A percentile compares a stretch with the other conserved stretches of the same genome.
These are phyloP conservation scores for Candida buenavistaensis DNA, from an alignment of 1,139 yeast species.

Conservation along the genomic window DNA sequence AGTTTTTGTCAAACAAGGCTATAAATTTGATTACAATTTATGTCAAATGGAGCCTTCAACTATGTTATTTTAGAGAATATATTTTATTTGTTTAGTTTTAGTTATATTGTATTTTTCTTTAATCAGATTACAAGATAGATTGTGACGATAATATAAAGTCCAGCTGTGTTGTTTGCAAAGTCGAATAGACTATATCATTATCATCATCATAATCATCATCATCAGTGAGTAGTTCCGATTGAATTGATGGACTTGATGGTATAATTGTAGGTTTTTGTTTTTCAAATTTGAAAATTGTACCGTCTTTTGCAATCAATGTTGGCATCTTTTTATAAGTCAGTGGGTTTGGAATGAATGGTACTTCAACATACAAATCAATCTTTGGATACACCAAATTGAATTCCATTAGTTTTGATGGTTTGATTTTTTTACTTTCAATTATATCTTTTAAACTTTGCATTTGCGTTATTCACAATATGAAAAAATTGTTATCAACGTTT, in stretches of 20 bases:
- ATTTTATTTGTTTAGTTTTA: constrained; percentile 1
- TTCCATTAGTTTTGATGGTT: constrained; percentile 18
- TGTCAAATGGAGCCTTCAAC: constrained; percentile 33
- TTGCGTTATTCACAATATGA: neutral
- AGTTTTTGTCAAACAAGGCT: constrained; percentile 38
- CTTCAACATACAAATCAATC: constrained; percentile 13
- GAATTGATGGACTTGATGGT: constrained; percentile 6
- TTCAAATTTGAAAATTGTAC: constrained; percentile 4
- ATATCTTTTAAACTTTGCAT: constrained; percentile 22
- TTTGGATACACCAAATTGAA: constrained; percentile 18
- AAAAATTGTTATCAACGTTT: neutral
- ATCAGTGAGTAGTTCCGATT: constrained; percentile 8
- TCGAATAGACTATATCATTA: constrained; percentile 7
- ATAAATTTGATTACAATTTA: constrained; percentile 33
- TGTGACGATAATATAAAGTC: constrained; percentile 9
- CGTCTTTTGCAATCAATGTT: constrained; percentile 13
- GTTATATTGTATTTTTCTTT: constrained; percentile 1
- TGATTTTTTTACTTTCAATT: constrained; percentile 20
- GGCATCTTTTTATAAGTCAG: constrained; percentile 10
- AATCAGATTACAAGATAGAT: constrained; percentile 8
- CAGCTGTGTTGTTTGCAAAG: constrained; percentile 12
- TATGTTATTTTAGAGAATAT: constrained; percentile 18
- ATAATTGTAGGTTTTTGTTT: neutral
- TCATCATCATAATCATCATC: constrained; percentile 7
- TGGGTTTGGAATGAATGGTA: constrained; percentile 14